Evolutionary conservation across 495 filamentous ascomycete species (phyloP).

Genomic region (Aspergillus taichungensis): DNA sequence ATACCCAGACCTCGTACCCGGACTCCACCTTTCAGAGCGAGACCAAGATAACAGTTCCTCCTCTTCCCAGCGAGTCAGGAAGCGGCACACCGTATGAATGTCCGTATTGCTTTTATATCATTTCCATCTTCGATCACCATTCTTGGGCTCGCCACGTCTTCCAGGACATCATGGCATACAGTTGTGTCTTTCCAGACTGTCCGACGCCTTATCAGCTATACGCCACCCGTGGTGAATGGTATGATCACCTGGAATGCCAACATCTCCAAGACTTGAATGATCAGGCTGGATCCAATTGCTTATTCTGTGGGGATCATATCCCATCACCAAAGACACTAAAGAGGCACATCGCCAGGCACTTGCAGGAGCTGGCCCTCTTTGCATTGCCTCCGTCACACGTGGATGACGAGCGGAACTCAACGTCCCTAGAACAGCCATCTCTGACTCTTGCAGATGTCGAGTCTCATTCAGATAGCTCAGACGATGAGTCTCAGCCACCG

Average conservation of each 20-base stretch:
- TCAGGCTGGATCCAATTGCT: background rate
- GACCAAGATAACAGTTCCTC: background rate
- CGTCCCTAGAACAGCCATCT: too few relatives aligned
- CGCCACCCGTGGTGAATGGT: constrained; percentile 16
- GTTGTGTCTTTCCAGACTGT: constrained; percentile 14
- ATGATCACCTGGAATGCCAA: constrained; percentile 8
- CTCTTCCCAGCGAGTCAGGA: constrained; percentile 5
- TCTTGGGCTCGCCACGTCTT: constrained; percentile 23
- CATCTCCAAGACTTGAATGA: constrained; percentile 1
- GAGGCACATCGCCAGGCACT: constrained; percentile 12
- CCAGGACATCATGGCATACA: constrained; percentile 21
- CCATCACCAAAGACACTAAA: background rate
- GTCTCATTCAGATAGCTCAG: too few relatives aligned
- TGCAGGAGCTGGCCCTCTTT: constrained; percentile 15
- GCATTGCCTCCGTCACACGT: constrained; percentile 1
- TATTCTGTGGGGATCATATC: constrained; percentile 3
- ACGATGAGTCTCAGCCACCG: too few relatives aligned
- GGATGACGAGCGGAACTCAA: too few relatives aligned
- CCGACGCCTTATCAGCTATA: constrained; percentile 13
- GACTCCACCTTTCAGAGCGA: background rate
- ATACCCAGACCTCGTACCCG: background rate
- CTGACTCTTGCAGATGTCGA: too few relatives aligned
- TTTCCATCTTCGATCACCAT: constrained; percentile 2
- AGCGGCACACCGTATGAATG: constrained; percentile 14
- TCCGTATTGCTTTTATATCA: constrained; percentile 20